A percentile compares a stretch with the other conserved stretches of the same genome.
These are phyloP conservation scores for Alternaria brassicicola DNA, from an alignment of 2,329 filamentous ascomycete genomes.

Conservation along the genomic window DNA sequence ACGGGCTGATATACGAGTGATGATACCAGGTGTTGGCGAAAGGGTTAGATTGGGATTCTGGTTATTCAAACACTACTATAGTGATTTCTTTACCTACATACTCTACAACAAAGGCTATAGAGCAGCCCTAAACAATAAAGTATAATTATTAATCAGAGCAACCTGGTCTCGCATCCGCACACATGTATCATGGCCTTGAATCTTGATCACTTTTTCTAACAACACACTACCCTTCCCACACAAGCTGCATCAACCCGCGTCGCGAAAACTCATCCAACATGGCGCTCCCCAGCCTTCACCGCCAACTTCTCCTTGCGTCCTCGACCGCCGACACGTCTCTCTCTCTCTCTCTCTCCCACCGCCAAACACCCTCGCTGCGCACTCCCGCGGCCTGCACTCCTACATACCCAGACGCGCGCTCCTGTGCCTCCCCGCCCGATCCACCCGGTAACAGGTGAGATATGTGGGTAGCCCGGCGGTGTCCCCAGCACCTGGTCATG, in stretches of 20 bases:
- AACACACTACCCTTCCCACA: not conserved
- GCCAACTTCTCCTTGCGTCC: not conserved
- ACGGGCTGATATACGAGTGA: not conserved
- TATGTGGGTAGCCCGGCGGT: constrained; percentile 12
- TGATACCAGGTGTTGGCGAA: not conserved
- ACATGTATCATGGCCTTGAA: not conserved
- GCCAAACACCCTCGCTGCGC: constrained; percentile 10
- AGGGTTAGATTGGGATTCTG: not conserved
- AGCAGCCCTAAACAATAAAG: not conserved
- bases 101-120: not conserved
- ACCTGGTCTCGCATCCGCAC: not conserved
- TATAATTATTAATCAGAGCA: not conserved
- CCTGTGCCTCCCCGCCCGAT: not conserved
- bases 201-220: not conserved
- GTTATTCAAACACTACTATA: not conserved
- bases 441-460: not conserved
- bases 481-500: not conserved
- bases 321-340: not conserved
- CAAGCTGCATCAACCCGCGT: not conserved
- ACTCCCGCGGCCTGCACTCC: constrained; percentile 1
- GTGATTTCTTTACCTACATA: not conserved
- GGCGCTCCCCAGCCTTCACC: not conserved
- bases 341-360: not conserved
- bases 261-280: not conserved
- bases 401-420: not conserved